Base-by-base conservation (phyloP, 331 rosid genomes). In the Malus hybrid region DNA sequence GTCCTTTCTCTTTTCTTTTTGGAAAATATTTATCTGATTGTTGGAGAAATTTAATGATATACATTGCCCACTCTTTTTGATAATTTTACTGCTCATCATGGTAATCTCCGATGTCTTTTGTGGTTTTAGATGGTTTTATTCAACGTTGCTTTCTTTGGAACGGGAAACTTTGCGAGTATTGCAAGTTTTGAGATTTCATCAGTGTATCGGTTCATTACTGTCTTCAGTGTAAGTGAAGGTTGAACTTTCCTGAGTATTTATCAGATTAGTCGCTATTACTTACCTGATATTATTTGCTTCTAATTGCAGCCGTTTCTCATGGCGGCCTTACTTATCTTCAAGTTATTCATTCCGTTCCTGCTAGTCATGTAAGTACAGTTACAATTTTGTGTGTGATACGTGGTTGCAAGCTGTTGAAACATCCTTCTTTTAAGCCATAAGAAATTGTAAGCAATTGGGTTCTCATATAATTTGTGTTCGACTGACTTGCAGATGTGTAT, bases 141-240 rank as follows among this genome's bases (percentile, higher is more conserved):
- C 79, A 92, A 92, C 62, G 85, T 92, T 55, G 93, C 97, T 54
- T 92, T 92, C 87, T 92, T 92, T 71, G 97, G 96, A 80, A 92
- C 93, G 31, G 97, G 97, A 67, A 92, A 90, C 60, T 90, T 92
- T 63, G 97, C 97, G 52, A 90, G 97, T 79, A 90, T 92, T 61
- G 96, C 97, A 62, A 92, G 97, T 79, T 92, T 92, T 50, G 96
- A 92, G 90, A 92, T 92, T 74, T 92, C 96, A 60, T 92, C 97
- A 4, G 96, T 92, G 75, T 92, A 90, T 81, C 88, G 93, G 67
- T 92, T 92, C 88, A 90, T 90, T 65, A 92, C 97, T 22, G 74
- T 92, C 79, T 92, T 92, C 73, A 93, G 93, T 56, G 97, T 93
- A 87, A 90, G 97, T 88, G 73, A 64, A 70, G 62, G 22, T 75